Percentiles rank a stretch among this genome's conserved stretches.
Evolutionary conservation across 1,139 yeast genomes (phyloP).

Genomic region (Meyerozyma guilliermondii): DNA sequence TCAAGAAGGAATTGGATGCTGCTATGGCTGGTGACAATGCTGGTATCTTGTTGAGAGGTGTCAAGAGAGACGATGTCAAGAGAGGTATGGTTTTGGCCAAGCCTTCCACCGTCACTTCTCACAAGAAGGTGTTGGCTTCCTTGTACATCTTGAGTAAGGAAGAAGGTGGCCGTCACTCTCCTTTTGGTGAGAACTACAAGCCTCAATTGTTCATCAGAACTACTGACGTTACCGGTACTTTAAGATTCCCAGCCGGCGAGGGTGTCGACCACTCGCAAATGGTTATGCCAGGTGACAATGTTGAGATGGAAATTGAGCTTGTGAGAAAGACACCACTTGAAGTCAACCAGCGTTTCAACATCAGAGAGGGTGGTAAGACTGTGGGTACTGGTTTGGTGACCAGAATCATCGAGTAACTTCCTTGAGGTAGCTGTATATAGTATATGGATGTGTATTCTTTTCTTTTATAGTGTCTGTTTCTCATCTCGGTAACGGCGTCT

Average conservation of each 20-base stretch:
- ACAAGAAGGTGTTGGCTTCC: constrained; percentile 91
- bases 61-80: constrained; percentile 92
- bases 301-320: constrained; percentile 91
- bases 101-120: constrained; percentile 89
- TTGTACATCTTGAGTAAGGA: constrained; percentile 89
- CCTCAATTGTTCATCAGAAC: constrained; percentile 98
- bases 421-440: constrained; percentile 4
- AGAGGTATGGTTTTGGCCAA: constrained; percentile 98
- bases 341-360: constrained; percentile 96
- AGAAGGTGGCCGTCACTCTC: constrained; percentile 99
- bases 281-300: constrained; percentile 98
- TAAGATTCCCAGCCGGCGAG: constrained; percentile 87
- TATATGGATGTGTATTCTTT: constrained; percentile 2
- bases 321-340: constrained; percentile 92
- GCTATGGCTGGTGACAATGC: constrained; percentile 99
- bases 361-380: constrained; percentile 99
- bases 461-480: too few relatives aligned
- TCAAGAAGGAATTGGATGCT: constrained; percentile 94
- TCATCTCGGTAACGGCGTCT: too few relatives aligned
- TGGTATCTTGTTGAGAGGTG: constrained; percentile 96
- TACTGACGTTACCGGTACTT: constrained; percentile 88
- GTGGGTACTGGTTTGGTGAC: constrained; percentile 98
- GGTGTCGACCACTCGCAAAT: constrained; percentile 77
- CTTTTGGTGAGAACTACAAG: constrained; percentile 95
- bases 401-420: constrained; percentile 69